Conservation (phyloP, 2,329 filamentous ascomycete species). For the Botrytis elliptica region DNA sequence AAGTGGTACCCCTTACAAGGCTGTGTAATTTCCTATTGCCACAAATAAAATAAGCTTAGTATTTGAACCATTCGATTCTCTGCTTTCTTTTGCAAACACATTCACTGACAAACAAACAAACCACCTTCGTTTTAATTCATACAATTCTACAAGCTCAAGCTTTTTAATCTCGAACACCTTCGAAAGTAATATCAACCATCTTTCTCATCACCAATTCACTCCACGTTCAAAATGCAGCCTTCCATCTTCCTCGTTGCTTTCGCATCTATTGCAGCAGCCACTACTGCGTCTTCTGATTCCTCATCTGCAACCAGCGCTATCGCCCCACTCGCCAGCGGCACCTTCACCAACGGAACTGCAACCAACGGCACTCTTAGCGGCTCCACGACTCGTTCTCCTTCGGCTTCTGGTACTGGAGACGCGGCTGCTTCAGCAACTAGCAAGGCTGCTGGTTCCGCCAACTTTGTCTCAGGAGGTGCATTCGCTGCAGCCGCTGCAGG, state of each 20-base stretch:
- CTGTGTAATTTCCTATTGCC: constrained; percentile 21
- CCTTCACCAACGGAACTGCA: constrained; percentile 17
- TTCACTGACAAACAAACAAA: constrained; percentile 6
- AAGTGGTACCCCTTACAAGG: constrained; percentile 21
- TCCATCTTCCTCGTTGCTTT: constrained; percentile 25
- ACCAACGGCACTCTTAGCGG: constrained; percentile 9
- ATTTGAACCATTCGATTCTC: constrained; percentile 21
- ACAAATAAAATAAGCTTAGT: constrained; percentile 22
- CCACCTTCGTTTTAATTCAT: constrained; percentile 18
- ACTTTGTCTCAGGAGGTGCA: constrained; percentile 16
- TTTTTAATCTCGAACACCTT: not conserved
- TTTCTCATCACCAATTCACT: not conserved
- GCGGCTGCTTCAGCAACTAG: constrained; percentile 1
- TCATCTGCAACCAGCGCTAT: constrained; percentile 16
- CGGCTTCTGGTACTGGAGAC: not conserved
- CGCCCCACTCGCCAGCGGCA: constrained; percentile 2
- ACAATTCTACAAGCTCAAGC: not conserved
- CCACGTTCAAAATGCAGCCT: constrained; percentile 23
- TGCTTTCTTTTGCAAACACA: not conserved
- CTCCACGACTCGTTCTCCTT: constrained; percentile 4
- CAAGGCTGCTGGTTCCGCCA: constrained; percentile 12
- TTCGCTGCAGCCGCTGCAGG: constrained; percentile 19
- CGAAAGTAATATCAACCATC: not conserved
- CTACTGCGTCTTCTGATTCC: constrained; percentile 20
- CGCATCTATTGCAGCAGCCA: constrained; percentile 24